Evolutionary conservation across 2,329 filamentous ascomycete species (phyloP).

Genomic region (Talaromyces pinophilus): DNA sequence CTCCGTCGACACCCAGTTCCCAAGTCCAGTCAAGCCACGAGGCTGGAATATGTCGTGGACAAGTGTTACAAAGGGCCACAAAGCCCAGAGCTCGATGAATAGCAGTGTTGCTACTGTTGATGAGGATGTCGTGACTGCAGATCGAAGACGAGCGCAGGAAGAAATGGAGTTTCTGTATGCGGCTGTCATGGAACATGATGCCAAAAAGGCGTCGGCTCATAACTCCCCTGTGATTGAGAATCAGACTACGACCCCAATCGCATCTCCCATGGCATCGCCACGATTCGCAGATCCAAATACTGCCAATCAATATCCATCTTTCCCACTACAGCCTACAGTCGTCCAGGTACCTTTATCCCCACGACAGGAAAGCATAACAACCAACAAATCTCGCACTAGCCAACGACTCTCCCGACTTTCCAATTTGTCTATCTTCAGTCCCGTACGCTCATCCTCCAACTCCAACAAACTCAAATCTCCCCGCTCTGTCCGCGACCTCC

Average conservation of each 20-base stretch:
- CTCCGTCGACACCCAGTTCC: slow-evolving; percentile 32
- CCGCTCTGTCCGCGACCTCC: slow-evolving; percentile 54
- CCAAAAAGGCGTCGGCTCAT: slow-evolving; percentile 43
- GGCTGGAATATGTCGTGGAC: slow-evolving; percentile 44
- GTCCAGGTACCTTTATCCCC: slow-evolving; percentile 22
- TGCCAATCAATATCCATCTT: slow-evolving; percentile 13
- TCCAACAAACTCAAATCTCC: slow-evolving; percentile 48
- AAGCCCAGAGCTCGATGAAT: slow-evolving; percentile 40
- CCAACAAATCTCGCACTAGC: slow-evolving; percentile 33
- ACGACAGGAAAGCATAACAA: slow-evolving; percentile 22
- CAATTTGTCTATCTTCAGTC: slow-evolving; percentile 45
- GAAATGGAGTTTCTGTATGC: slow-evolving; percentile 91
- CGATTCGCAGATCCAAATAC: slow-evolving; percentile 28
- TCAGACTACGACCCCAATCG: slow-evolving; percentile 28
- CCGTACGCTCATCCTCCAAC: slow-evolving; percentile 41
- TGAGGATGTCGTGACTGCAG: slow-evolving; percentile 70
- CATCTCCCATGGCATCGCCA: slow-evolving; percentile 31
- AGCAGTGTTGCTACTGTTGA: slow-evolving; percentile 73
- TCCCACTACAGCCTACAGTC: slow-evolving; percentile 9
- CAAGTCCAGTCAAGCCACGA: slow-evolving; percentile 41
- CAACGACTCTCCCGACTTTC: slow-evolving; percentile 44
- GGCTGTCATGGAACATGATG: slow-evolving; percentile 86
- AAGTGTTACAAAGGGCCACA: slow-evolving; percentile 36
- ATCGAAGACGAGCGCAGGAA: slow-evolving; percentile 72
- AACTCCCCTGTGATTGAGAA: slow-evolving; percentile 29